Evolutionary conservation across 805 yeast species (phyloP).

Genomic region (Pichia sporocuriosa): DNA sequence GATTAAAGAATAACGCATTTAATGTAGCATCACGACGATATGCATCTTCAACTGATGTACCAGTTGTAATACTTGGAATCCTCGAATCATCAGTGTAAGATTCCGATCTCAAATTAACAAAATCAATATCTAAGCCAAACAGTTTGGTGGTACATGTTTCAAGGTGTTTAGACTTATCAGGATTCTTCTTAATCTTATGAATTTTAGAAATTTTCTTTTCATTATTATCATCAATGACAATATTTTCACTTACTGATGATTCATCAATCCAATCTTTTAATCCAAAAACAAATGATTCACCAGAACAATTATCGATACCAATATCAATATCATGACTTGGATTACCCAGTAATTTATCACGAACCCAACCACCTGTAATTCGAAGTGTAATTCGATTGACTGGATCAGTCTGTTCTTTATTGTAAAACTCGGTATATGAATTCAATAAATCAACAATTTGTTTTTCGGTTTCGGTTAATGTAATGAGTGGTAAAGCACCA

Average conservation of each 20-base stretch:
- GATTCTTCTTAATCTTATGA: constrained; percentile 85
- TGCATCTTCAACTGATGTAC: constrained; percentile 91
- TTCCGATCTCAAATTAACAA: constrained; percentile 86
- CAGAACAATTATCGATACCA: constrained; percentile 78
- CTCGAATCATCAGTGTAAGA: constrained; percentile 77
- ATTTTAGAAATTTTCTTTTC: constrained; percentile 8
- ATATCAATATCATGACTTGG: constrained; percentile 86
- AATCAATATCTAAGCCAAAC: constrained; percentile 81
- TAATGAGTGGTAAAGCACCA: constrained; percentile 14
- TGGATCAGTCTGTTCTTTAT: constrained; percentile 10
- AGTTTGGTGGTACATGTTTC: constrained; percentile 93
- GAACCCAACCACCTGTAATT: constrained; percentile 98
- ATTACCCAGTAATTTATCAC: constrained; percentile 82
- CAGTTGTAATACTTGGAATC: constrained; percentile 76
- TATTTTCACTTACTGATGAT: neutral
- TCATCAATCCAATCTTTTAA: constrained; percentile 44
- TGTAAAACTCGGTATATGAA: constrained; percentile 24
- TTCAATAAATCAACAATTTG: constrained; percentile 22
- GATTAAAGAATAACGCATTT: constrained; percentile 85
- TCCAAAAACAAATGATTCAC: constrained; percentile 74
- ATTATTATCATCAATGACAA: neutral
- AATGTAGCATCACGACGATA: constrained; percentile 90
- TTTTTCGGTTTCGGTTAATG: constrained; percentile 19
- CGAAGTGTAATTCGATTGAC: constrained; percentile 39
- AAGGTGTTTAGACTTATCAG: constrained; percentile 91